Percentiles rank a stretch among this genome's conserved stretches.
Conservation (phyloP, 2,329 filamentous ascomycete species). For the Aspergillus bombycis region DNA sequence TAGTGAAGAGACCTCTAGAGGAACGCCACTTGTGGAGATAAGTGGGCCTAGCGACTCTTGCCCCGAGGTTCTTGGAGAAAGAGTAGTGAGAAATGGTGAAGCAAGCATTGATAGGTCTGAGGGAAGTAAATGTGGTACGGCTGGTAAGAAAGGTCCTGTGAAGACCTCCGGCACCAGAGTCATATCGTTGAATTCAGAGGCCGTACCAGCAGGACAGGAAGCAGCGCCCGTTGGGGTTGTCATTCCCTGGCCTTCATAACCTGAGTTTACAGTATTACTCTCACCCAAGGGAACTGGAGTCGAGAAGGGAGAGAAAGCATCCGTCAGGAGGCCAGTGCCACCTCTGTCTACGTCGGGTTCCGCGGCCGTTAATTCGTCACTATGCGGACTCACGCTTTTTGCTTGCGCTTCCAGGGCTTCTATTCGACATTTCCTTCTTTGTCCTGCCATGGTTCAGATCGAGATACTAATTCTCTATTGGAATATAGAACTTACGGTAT, state of each 20-base stretch:
- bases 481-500: constrained; percentile 42
- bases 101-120: not conserved
- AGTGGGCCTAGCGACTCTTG: not conserved
- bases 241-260: not conserved
- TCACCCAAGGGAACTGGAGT: not conserved
- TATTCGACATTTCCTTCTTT: constrained; percentile 21
- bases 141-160: not conserved
- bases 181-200: not conserved
- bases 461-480: not conserved
- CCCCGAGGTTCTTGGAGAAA: not conserved
- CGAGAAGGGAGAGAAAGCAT: not conserved
- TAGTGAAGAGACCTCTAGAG: not conserved
- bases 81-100: not conserved
- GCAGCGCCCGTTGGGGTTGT: not conserved
- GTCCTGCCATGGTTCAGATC: constrained; percentile 11
- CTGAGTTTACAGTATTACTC: not conserved
- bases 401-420: constrained; percentile 20
- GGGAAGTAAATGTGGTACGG: not conserved
- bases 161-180: not conserved
- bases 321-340: not conserved
- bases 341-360: not conserved
- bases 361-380: not conserved
- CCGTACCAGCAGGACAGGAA: not conserved
- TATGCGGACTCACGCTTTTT: not conserved
- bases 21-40: not conserved